These are phyloP conservation scores for Apophysomyces elegans DNA, from an alignment of 371 early-diverging fungal species.

Conservation along the genomic window DNA sequence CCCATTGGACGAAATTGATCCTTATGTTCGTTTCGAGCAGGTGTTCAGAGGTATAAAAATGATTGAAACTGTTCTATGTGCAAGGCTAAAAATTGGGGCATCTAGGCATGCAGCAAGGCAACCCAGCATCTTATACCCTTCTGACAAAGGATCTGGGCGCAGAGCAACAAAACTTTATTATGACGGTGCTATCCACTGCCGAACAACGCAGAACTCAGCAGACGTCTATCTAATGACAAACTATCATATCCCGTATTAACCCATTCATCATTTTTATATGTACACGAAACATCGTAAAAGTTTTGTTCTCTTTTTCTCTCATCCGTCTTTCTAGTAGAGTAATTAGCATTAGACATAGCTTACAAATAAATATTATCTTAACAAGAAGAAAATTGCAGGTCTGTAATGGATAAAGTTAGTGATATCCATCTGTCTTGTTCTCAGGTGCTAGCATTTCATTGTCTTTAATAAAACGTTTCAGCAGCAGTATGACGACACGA, in stretches of 20 bases:
- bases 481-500: too few relatives aligned
- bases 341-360: slow-evolving; percentile 9
- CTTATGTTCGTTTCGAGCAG: slow-evolving; percentile 76
- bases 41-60: slow-evolving; percentile 41
- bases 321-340: slow-evolving; percentile 6
- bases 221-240: background rate
- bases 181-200: slow-evolving; percentile 47
- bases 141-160: slow-evolving; percentile 56
- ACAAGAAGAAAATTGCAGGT: background rate
- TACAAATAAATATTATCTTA: background rate
- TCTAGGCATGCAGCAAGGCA: slow-evolving; percentile 45
- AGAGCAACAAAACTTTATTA: slow-evolving; percentile 51
- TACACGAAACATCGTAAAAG: slow-evolving; percentile 9
- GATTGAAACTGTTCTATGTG: background rate
- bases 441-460: too few relatives aligned
- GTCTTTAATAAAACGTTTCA: too few relatives aligned
- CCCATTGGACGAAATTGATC: slow-evolving; percentile 85
- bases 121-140: slow-evolving; percentile 52
- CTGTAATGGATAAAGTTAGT: background rate
- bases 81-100: background rate
- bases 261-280: slow-evolving; percentile 7
- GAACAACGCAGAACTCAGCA: slow-evolving; percentile 33
- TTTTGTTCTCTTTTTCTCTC: background rate
- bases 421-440: background rate
- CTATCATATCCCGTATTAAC: slow-evolving; percentile 1